These are phyloP conservation scores for Trichoderma sp. DNA, from an alignment of 2,329 filamentous ascomycete species.

Conservation along the genomic window DNA sequence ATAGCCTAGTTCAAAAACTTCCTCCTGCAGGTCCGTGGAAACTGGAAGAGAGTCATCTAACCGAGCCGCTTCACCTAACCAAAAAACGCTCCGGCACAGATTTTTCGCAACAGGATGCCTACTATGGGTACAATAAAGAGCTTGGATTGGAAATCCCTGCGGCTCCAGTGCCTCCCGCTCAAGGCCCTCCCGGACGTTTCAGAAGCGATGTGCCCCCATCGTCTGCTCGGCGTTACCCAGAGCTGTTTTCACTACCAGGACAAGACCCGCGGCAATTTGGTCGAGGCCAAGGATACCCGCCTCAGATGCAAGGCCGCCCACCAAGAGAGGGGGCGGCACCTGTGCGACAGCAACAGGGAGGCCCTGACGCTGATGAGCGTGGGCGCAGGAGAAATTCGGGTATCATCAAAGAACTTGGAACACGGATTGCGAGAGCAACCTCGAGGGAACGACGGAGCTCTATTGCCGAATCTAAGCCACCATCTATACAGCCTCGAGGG, in stretches of 20 bases:
- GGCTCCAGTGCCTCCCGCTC: constrained; percentile 22
- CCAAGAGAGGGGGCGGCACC: constrained; percentile 38
- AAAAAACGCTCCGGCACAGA: constrained; percentile 38
- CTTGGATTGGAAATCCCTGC: constrained; percentile 39
- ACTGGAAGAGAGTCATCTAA: constrained; percentile 55
- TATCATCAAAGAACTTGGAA: constrained; percentile 55
- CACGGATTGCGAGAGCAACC: constrained; percentile 41
- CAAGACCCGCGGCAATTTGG: constrained; percentile 16
- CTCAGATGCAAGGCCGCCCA: constrained; percentile 17
- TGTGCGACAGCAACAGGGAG: not conserved
- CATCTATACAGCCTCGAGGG: constrained; percentile 29
- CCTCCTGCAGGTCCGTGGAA: constrained; percentile 53
- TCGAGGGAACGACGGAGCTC: constrained; percentile 37
- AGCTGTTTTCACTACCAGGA: constrained; percentile 42
- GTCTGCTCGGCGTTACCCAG: constrained; percentile 52
- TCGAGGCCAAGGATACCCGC: constrained; percentile 24
- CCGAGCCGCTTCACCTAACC: constrained; percentile 48
- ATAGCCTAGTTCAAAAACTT: constrained; percentile 44
- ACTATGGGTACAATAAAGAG: constrained; percentile 54
- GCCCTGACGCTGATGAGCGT: constrained; percentile 36
- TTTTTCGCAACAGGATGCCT: constrained; percentile 34
- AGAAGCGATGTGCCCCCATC: constrained; percentile 50
- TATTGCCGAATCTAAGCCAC: constrained; percentile 27
- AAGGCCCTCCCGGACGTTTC: constrained; percentile 29
- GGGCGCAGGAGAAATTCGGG: constrained; percentile 43